These are phyloP conservation scores for Nicotiana knightiana DNA, from an alignment of 257 asterid species.

Conservation along the genomic window DNA sequence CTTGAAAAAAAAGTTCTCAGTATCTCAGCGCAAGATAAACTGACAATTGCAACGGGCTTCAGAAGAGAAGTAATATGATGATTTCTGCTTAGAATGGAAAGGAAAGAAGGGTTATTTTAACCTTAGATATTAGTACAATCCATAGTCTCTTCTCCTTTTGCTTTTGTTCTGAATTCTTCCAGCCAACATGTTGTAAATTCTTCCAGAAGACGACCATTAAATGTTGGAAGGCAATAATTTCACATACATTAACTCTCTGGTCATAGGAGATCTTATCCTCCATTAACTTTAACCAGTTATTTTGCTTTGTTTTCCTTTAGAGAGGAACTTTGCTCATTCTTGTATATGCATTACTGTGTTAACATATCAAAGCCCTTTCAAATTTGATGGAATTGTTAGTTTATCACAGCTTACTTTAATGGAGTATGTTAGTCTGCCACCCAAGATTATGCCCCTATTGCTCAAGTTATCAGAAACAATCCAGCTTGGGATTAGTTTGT, in stretches of 20 bases:
- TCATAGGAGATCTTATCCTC: background rate
- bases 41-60: background rate
- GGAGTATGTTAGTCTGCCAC: background rate
- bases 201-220: background rate
- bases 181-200: background rate
- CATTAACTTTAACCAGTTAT: background rate
- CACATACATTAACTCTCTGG: background rate
- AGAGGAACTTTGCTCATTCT: background rate
- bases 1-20: background rate
- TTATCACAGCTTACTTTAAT: background rate
- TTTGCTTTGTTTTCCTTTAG: background rate
- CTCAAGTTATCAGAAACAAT: background rate
- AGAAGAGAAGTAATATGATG: background rate
- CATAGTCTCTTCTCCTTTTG: background rate
- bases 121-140: background rate
- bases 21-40: background rate
- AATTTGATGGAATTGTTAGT: background rate
- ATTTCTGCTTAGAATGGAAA: background rate
- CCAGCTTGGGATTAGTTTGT: background rate
- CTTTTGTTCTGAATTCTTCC: background rate
- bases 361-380: background rate
- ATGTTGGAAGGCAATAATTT: background rate
- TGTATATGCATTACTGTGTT: background rate
- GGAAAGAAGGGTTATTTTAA: background rate
- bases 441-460: background rate